Base-by-base conservation (phyloP, 108 stramenopile genomes). In the Aureococcus anophagefferens region DNA sequence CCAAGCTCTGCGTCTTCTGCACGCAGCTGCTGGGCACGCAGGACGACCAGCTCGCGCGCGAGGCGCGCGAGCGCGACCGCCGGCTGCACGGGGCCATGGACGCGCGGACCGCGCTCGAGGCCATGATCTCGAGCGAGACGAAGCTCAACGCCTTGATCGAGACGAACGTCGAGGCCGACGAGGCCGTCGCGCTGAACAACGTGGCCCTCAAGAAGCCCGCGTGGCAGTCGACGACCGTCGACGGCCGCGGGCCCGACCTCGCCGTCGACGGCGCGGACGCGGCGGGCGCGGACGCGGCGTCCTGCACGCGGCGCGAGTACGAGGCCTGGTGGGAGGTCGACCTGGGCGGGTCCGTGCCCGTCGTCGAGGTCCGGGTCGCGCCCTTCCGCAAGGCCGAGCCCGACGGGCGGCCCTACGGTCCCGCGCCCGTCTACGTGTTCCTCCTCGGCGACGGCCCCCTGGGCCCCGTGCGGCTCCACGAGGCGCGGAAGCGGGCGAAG, bases 281-380 rank as follows among this genome's bases (percentile, higher is more conserved):
- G 33, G 28, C 25, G 69, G 71, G 18, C 71, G 46, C 15, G 30
- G 59, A 30, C 30, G 32, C 59, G 13, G 76, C 72, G 46, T 74
- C 73, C 40, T 45, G 76, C 44, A 81, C 80, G 4, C 75, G 76
- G 17, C 63, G 80, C n/a, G 80, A 81, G 35, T 40, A 33, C 0
- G 74, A 79, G 62, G 71, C 76, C 35, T 81, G 79, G 78, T 81
- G 80, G 80, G 80, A 81, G 71, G 76, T 79, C 3, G 78, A 81
- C 36, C 63, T 81, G 16, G 77, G 70, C 28, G 67, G 66, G 30
- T 65, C 69, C 5, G 76, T 78, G 64, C 77, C 78, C 35, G 70
- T 81, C 29, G 63, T 71, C 33, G 40, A 40, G 30, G 74, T 81
- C 35, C 64, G 62, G 0, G 77, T 80, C 40, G 40, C 5, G 13